phyloP scores from a whole-genome alignment of 2,329 filamentous ascomycete genomes.

The Colletotrichum lentis region DNA sequence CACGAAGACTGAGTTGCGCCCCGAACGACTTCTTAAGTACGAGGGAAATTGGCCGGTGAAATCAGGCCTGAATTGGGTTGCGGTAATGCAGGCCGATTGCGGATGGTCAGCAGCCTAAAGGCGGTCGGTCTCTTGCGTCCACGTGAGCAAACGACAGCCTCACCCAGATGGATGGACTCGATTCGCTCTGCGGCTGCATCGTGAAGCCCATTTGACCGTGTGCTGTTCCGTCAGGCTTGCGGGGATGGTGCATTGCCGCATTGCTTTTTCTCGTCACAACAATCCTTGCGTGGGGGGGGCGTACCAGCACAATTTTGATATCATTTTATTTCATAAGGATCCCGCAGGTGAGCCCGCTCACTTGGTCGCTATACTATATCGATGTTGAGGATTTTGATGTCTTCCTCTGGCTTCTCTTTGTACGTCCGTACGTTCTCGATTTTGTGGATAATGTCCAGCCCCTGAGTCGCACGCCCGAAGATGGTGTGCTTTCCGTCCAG shows the following conservation, averaged over 20 bases:
- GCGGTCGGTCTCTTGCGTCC: constrained; percentile 33
- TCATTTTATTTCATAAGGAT: constrained; percentile 18
- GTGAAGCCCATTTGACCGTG: constrained; percentile 32
- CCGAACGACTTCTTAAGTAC: constrained; percentile 29
- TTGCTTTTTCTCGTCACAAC: constrained; percentile 33
- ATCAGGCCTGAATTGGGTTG: constrained; percentile 39
- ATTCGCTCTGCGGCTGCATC: constrained; percentile 31
- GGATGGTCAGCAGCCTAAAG: constrained; percentile 35
- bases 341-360: background rate
- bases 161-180: constrained; percentile 31
- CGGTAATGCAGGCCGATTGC: constrained; percentile 37
- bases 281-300: constrained; percentile 18
- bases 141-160: constrained; percentile 34
- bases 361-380: constrained; percentile 57
- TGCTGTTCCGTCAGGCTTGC: constrained; percentile 27
- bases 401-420: constrained; percentile 93
- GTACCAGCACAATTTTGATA: constrained; percentile 11
- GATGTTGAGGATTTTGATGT: constrained; percentile 97
- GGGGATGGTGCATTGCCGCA: constrained; percentile 31
- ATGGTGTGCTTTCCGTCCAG: constrained; percentile 96
- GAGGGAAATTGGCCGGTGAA: constrained; percentile 28
- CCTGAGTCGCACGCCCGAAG: constrained; percentile 89
- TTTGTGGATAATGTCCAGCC: constrained; percentile 91
- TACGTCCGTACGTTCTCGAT: constrained; percentile 91
- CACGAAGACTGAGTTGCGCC: constrained; percentile 5